Percentiles rank a stretch among this genome's conserved stretches.
Conservation (phyloP, 805 yeast species). For the Saturnispora halmiae region DNA sequence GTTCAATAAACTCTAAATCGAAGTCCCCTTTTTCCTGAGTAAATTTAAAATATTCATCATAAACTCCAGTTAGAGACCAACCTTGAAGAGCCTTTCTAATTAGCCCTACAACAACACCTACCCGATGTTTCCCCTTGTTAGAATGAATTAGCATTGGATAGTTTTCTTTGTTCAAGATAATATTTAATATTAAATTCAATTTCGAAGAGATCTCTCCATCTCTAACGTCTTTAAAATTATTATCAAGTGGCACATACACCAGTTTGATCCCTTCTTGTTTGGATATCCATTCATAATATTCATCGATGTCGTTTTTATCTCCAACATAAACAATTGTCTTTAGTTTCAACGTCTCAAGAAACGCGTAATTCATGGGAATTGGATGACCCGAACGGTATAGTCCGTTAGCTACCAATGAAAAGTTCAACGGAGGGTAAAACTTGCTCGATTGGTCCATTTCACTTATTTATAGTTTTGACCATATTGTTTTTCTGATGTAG, state of each 20-base stretch:
- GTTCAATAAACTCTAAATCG: conserved; percentile 83
- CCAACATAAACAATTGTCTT: conserved; percentile 78
- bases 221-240: conserved; percentile 10
- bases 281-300: conserved; percentile 69
- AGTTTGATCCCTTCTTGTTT: conserved; percentile 33
- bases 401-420: conserved; percentile 78
- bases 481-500: neutral
- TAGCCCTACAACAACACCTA: conserved; percentile 88
- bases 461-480: neutral
- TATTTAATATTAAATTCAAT: conserved; percentile 45
- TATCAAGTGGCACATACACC: conserved; percentile 41
- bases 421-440: conserved; percentile 82
- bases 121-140: conserved; percentile 95
- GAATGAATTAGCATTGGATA: conserved; percentile 88
- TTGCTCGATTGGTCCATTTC: neutral
- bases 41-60: conserved; percentile 87
- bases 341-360: conserved; percentile 56
- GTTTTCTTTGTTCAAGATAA: conserved; percentile 55
- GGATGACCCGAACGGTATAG: conserved; percentile 93
- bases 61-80: conserved; percentile 88
- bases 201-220: conserved; percentile 37
- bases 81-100: conserved; percentile 81
- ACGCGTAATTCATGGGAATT: conserved; percentile 75
- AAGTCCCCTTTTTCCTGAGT: conserved; percentile 91
- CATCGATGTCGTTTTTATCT: conserved; percentile 59